Percentiles rank a stretch among this genome's conserved stretches.
phyloP scores from a whole-genome alignment of 2,329 filamentous ascomycete genomes.

The Phyllosticta paracitricarpa region DNA sequence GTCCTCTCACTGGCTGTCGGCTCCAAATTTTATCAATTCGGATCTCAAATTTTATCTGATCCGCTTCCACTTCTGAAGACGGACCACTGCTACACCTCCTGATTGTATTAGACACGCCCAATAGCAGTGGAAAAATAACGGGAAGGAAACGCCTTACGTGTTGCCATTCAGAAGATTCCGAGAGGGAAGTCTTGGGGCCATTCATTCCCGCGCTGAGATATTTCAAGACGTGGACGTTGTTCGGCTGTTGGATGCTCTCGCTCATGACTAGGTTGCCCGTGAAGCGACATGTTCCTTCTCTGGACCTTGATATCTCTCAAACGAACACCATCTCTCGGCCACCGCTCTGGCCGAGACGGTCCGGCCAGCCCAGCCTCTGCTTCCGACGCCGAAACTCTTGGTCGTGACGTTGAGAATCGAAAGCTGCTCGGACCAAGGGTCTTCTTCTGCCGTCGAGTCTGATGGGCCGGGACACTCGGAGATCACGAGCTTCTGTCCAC shows the following conservation, averaged over 20 bases:
- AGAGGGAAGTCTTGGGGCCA: background rate
- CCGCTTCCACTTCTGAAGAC: background rate
- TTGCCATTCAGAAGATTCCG: background rate
- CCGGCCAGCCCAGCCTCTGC: constrained; percentile 39
- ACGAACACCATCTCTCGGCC: constrained; percentile 35
- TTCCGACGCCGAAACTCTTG: constrained; percentile 26
- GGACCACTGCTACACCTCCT: background rate
- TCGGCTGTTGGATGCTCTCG: background rate
- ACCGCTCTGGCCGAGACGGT: constrained; percentile 34
- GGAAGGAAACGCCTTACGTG: background rate
- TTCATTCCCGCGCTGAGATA: background rate
- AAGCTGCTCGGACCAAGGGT: constrained; percentile 37
- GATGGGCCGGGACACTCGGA: constrained; percentile 26
- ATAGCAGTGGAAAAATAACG: background rate
- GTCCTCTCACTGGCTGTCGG: too few species aligned
- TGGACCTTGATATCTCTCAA: constrained; percentile 12
- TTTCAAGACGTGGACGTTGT: background rate
- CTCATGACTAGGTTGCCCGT: too few species aligned
- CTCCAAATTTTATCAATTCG: too few species aligned
- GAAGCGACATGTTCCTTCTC: background rate
- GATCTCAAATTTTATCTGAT: too few species aligned
- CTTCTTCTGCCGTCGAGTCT: constrained; percentile 46
- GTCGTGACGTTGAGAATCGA: constrained; percentile 39
- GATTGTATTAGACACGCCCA: background rate
- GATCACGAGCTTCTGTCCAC: constrained; percentile 29